Conservation (phyloP, 2,329 filamentous ascomycete species). For the Erysiphe pulchra region DNA sequence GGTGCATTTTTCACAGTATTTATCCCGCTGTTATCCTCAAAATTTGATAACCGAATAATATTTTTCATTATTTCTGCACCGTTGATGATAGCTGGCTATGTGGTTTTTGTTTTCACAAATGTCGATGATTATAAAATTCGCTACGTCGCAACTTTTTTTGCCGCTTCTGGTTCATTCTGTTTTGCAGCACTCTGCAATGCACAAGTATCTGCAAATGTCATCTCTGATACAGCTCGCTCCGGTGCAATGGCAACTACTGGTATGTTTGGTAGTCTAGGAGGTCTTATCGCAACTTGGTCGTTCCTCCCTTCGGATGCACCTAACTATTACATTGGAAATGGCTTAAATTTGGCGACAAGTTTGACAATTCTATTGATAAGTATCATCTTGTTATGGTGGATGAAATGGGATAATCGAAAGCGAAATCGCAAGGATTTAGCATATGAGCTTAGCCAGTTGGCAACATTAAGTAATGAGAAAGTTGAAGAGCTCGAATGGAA, state of each 20-base stretch:
- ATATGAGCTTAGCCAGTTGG: neutral
- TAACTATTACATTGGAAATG: conserved; percentile 44
- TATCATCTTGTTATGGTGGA: conserved; percentile 30
- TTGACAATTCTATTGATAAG: conserved; percentile 38
- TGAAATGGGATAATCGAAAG: conserved; percentile 32
- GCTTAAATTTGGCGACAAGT: conserved; percentile 51
- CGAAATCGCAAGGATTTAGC: conserved; percentile 12
- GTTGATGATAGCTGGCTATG: conserved; percentile 48
- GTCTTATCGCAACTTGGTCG: conserved; percentile 50
- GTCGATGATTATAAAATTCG: conserved; percentile 37
- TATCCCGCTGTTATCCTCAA: conserved; percentile 48
- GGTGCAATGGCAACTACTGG: conserved; percentile 56
- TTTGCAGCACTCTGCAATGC: conserved; percentile 77
- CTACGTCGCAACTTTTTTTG: conserved; percentile 61
- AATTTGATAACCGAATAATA: conserved; percentile 41
- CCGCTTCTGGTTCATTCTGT: conserved; percentile 55
- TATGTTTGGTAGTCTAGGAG: conserved; percentile 55
- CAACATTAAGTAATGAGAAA: conserved; percentile 13
- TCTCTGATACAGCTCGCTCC: conserved; percentile 42
- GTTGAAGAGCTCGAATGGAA: conserved; percentile 14
- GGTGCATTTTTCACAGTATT: conserved; percentile 62
- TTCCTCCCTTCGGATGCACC: conserved; percentile 44
- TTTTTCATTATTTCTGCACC: conserved; percentile 46
- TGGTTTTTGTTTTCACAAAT: conserved; percentile 46
- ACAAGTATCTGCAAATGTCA: conserved; percentile 63